phyloP scores from a whole-genome alignment of 495 filamentous ascomycete species.

The Neurospora terricola region DNA sequence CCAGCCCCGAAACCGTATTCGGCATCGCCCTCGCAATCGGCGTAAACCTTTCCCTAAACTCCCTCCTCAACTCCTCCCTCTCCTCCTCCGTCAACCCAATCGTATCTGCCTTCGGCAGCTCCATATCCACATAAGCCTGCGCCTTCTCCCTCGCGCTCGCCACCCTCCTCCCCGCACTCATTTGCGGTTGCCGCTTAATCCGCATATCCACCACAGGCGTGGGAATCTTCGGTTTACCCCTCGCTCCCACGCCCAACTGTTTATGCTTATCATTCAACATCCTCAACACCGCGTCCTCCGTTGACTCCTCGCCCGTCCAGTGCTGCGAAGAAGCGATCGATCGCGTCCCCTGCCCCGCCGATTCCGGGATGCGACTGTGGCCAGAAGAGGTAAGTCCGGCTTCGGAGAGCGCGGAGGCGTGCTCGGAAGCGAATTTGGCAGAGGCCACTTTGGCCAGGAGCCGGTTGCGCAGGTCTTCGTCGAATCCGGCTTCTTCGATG shows the following conservation, averaged over 20 bases:
- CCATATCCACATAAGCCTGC: slow-evolving; percentile 55
- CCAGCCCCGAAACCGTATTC: slow-evolving; percentile 65
- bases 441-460: slow-evolving; percentile 66
- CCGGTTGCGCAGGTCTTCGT: slow-evolving; percentile 66
- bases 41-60: slow-evolving; percentile 72
- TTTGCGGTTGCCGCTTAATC: slow-evolving; percentile 32
- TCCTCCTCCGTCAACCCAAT: slow-evolving; percentile 55
- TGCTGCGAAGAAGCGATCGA: slow-evolving; percentile 58
- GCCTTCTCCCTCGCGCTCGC: slow-evolving; percentile 72
- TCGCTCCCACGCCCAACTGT: slow-evolving; percentile 44
- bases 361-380: slow-evolving; percentile 24
- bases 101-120: slow-evolving; percentile 36
- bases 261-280: slow-evolving; percentile 84
- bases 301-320: slow-evolving; percentile 70
- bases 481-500: slow-evolving; percentile 79
- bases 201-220: slow-evolving; percentile 48
- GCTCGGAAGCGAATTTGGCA: slow-evolving; percentile 57
- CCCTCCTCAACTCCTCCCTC: slow-evolving; percentile 52
- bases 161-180: slow-evolving; percentile 47
- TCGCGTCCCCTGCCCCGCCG: slow-evolving; percentile 63
- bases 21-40: slow-evolving; percentile 68
- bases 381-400: slow-evolving; percentile 33
- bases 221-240: slow-evolving; percentile 39
- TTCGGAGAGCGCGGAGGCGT: slow-evolving; percentile 61
- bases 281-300: slow-evolving; percentile 67